Conservation (phyloP, 2,329 filamentous ascomycete species). For the Penicillium frequentans region DNA sequence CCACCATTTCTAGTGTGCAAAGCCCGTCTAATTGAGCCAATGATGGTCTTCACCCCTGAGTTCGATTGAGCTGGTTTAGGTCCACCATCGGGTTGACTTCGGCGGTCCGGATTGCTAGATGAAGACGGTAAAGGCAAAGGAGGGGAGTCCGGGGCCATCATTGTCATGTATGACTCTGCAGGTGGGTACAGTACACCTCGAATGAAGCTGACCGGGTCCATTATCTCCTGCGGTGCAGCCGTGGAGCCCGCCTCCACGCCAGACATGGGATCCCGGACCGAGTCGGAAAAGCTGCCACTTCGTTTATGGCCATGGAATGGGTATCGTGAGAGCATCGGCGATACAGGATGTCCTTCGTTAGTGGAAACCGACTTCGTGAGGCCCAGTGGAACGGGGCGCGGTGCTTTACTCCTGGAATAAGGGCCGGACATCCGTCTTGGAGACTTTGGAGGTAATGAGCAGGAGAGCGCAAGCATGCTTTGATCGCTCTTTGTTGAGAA, state of each 20-base stretch:
- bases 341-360: slow-evolving; percentile 28
- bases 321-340: slow-evolving; percentile 42
- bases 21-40: slow-evolving; percentile 82
- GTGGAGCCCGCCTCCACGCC: slow-evolving; percentile 45
- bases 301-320: slow-evolving; percentile 69
- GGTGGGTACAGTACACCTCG: slow-evolving; percentile 83
- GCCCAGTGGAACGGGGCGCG: slow-evolving; percentile 44
- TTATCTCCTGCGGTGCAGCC: slow-evolving; percentile 59
- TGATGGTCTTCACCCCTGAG: slow-evolving; percentile 79
- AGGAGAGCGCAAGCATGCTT: slow-evolving; percentile 60
- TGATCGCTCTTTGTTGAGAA: slow-evolving; percentile 45
- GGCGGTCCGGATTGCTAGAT: slow-evolving; percentile 25
- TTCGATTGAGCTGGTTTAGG: slow-evolving; percentile 28
- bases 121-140: slow-evolving; percentile 33
- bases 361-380: slow-evolving; percentile 31
- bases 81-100: slow-evolving; percentile 30
- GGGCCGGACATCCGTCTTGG: slow-evolving; percentile 40
- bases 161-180: slow-evolving; percentile 74
- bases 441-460: slow-evolving; percentile 56
- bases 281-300: slow-evolving; percentile 85
- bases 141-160: slow-evolving; percentile 55
- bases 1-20: slow-evolving; percentile 61
- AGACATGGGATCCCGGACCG: slow-evolving; percentile 66
- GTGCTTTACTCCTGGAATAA: slow-evolving; percentile 33
- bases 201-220: slow-evolving; percentile 80